These are phyloP conservation scores for Borealophlyctis nickersoniae DNA, from an alignment of 192 early-diverging fungal genomes.

Conservation along the genomic window DNA sequence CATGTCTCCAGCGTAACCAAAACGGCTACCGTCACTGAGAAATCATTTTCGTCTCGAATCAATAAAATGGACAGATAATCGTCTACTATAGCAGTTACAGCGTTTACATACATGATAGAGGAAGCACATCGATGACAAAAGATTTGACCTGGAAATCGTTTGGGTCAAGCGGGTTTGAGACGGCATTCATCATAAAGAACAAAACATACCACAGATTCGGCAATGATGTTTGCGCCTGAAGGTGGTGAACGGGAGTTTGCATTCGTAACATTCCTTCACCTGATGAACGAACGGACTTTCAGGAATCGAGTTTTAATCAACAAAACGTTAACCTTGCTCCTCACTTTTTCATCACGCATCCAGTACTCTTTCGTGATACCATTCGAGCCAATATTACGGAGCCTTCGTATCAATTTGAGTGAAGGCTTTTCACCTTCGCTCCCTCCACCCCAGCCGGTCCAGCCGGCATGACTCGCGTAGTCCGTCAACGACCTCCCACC, in stretches of 20 bases:
- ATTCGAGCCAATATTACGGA: conserved; percentile 24
- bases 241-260: conserved; percentile 66
- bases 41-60: no score
- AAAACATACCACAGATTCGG: conserved; percentile 68
- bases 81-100: no score
- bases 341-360: conserved; percentile 78
- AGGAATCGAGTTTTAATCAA: no score
- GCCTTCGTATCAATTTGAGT: conserved; percentile 25
- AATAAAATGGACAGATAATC: no score
- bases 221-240: conserved; percentile 77
- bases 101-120: conserved; percentile 60
- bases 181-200: not conserved
- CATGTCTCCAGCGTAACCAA: conserved; percentile 67
- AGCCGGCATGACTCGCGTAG: not conserved
- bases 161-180: not conserved
- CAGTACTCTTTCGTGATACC: conserved; percentile 60
- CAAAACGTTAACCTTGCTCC: no score
- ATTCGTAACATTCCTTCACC: conserved; percentile 77
- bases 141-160: conserved; percentile 52
- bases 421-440: conserved; percentile 27
- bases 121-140: conserved; percentile 76
- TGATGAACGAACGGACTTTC: not conserved
- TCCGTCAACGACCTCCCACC: conserved; percentile 3
- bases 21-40: conserved; percentile 61
- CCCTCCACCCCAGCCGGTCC: not conserved